Conservation (phyloP, 139 green algal species). For the Asterochloris sp. region DNA sequence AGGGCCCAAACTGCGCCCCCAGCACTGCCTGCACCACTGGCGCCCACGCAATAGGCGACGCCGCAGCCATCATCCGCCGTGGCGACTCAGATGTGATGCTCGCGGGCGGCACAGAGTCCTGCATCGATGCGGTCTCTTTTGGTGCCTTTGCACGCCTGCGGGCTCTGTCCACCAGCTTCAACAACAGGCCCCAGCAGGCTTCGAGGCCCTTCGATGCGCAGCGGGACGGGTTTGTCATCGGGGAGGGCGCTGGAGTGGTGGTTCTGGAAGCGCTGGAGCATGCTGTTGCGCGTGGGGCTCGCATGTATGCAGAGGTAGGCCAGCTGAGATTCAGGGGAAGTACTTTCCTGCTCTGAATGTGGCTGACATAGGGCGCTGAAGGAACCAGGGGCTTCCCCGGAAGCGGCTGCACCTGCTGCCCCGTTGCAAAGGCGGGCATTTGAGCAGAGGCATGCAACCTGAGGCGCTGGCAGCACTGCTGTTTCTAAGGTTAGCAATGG, state of each 20-base stretch:
- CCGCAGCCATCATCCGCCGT: slow-evolving; percentile 73
- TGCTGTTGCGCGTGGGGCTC: slow-evolving; percentile 44
- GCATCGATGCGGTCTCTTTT: slow-evolving; percentile 83
- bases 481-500: too few species aligned
- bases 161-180: slow-evolving; percentile 57
- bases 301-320: slow-evolving; percentile 72
- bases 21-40: slow-evolving; percentile 73
- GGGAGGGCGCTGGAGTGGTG: slow-evolving; percentile 73
- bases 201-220: slow-evolving; percentile 65
- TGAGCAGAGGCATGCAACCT: too few species aligned
- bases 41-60: slow-evolving; percentile 71
- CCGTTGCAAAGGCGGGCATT: too few species aligned
- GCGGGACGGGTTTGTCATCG: slow-evolving; percentile 76
- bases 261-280: slow-evolving; percentile 68
- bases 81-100: slow-evolving; percentile 92
- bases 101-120: slow-evolving; percentile 78
- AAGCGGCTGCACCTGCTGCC: too few species aligned
- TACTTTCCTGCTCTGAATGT: neutral
- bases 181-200: slow-evolving; percentile 35
- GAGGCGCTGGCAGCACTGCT: too few species aligned
- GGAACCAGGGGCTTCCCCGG: too few species aligned
- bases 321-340: neutral
- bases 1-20: slow-evolving; percentile 76
- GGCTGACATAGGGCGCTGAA: too few species aligned
- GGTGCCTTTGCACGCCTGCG: slow-evolving; percentile 78